phyloP scores from a whole-genome alignment of 192 early-diverging fungal genomes.

The Piromyces sp. region DNA sequence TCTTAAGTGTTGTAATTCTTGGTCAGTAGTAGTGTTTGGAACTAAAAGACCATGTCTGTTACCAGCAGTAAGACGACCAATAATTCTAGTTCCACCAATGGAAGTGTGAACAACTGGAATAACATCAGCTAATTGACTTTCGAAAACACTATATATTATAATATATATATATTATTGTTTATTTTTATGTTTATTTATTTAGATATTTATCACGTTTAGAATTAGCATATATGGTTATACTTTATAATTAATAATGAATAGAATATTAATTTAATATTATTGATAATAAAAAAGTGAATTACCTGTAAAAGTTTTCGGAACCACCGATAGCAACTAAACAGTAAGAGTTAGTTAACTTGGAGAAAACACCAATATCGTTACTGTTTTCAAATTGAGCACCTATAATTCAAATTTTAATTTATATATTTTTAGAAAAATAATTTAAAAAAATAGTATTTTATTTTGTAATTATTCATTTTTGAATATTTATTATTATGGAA shows the following conservation, averaged over 20 bases:
- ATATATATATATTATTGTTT: too few species aligned
- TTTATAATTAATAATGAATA: too few species aligned
- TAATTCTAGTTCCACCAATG: conserved; percentile 90
- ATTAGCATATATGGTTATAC: too few species aligned
- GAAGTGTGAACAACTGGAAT: conserved; percentile 92
- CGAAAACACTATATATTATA: conserved; percentile 54
- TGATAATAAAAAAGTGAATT: not conserved
- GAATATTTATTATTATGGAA: too few species aligned
- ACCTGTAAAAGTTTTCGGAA: conserved; percentile 99
- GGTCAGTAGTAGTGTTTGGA: conserved; percentile 88
- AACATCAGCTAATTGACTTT: conserved; percentile 83
- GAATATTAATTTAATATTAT: too few species aligned
- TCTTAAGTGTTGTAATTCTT: conserved; percentile 90
- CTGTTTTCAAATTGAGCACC: conserved; percentile 97
- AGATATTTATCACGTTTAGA: too few species aligned
- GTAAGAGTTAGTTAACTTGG: conserved; percentile 94
- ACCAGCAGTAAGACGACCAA: conserved; percentile 72
- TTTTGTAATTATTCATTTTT: not conserved
- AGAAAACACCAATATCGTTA: conserved; percentile 98
- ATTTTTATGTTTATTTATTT: too few species aligned
- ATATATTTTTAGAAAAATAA: not conserved
- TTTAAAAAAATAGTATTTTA: not conserved
- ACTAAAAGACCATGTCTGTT: conserved; percentile 89
- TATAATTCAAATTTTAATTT: not conserved
- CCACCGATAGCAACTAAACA: conserved; percentile 92